phyloP scores from a whole-genome alignment of 1,139 yeast species.

The Pichia sorboxylosa region DNA sequence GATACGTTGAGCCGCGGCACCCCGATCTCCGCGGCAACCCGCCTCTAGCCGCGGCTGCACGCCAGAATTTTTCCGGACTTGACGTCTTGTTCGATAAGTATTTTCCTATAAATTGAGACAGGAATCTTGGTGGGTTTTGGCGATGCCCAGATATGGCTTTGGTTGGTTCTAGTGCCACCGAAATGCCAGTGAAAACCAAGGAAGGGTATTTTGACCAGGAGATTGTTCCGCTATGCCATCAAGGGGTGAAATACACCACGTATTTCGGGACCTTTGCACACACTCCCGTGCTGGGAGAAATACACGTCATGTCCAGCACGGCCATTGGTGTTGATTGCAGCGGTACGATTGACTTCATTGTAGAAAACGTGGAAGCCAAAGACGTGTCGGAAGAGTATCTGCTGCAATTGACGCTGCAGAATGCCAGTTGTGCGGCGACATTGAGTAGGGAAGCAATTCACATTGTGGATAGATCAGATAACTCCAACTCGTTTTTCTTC shows the following conservation, averaged over 20 bases:
- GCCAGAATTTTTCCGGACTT: too few species aligned
- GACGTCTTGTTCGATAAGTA: too few species aligned
- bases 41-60: too few species aligned
- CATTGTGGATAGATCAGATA: constrained; percentile 22
- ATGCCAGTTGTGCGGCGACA: not conserved
- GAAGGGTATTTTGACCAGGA: constrained; percentile 9
- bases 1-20: too few species aligned
- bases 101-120: too few species aligned
- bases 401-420: not conserved
- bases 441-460: constrained; percentile 8
- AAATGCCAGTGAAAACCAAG: constrained; percentile 11
- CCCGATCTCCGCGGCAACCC: too few species aligned
- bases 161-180: too few species aligned
- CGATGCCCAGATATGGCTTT: too few species aligned
- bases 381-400: not conserved
- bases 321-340: constrained; percentile 40
- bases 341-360: constrained; percentile 38
- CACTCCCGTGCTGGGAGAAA: constrained; percentile 35
- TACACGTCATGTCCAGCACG: constrained; percentile 38
- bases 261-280: constrained; percentile 49
- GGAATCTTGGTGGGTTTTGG: too few species aligned
- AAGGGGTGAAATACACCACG: constrained; percentile 19
- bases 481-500: constrained; percentile 41
- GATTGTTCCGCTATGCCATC: constrained; percentile 13
- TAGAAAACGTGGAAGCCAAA: not conserved